A percentile compares a stretch with the other conserved stretches of the same genome.
Conservation (phyloP, 2,329 filamentous ascomycete species). For the Pseudogymnoascus sp. region DNA sequence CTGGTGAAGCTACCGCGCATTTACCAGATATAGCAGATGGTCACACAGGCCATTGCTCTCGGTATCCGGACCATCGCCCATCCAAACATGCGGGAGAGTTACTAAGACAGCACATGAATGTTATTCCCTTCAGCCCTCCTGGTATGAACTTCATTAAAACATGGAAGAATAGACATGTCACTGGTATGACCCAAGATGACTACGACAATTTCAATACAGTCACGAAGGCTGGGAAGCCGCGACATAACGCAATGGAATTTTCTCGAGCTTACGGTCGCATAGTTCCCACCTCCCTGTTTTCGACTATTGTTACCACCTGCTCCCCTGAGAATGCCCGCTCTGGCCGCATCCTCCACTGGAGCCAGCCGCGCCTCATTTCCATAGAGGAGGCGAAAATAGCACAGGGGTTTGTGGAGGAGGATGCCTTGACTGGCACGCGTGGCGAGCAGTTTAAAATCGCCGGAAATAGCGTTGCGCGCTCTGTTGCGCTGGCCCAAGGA, state of each 20-base stretch:
- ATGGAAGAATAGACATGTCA: slow-evolving; percentile 32
- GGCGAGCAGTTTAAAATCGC: slow-evolving; percentile 55
- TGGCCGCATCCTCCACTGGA: slow-evolving; percentile 56
- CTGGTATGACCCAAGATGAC: slow-evolving; percentile 33
- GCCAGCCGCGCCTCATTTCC: slow-evolving; percentile 51
- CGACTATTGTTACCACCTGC: slow-evolving; percentile 53
- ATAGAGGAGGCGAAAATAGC: slow-evolving; percentile 60
- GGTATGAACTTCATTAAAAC: slow-evolving; percentile 44
- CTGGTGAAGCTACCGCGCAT: slow-evolving; percentile 46
- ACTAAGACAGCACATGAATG: slow-evolving; percentile 39
- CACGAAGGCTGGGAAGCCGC: slow-evolving; percentile 18
- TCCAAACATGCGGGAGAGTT: slow-evolving; percentile 32
- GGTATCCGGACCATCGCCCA: slow-evolving; percentile 60
- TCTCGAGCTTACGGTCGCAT: slow-evolving; percentile 43
- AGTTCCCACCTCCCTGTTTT: slow-evolving; percentile 43
- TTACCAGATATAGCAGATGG: slow-evolving; percentile 57
- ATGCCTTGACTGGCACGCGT: slow-evolving; percentile 55
- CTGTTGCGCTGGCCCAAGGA: slow-evolving; percentile 59
- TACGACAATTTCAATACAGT: slow-evolving; percentile 32
- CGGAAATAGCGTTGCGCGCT: slow-evolving; percentile 69
- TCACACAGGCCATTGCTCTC: slow-evolving; percentile 52
- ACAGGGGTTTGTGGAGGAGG: slow-evolving; percentile 62
- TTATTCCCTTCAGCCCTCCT: slow-evolving; percentile 52
- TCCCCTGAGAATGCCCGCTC: slow-evolving; percentile 45
- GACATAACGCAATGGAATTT: slow-evolving; percentile 15